These are phyloP conservation scores for Trichophyton rubrum DNA, from an alignment of 2,329 filamentous ascomycete species.

Conservation along the genomic window DNA sequence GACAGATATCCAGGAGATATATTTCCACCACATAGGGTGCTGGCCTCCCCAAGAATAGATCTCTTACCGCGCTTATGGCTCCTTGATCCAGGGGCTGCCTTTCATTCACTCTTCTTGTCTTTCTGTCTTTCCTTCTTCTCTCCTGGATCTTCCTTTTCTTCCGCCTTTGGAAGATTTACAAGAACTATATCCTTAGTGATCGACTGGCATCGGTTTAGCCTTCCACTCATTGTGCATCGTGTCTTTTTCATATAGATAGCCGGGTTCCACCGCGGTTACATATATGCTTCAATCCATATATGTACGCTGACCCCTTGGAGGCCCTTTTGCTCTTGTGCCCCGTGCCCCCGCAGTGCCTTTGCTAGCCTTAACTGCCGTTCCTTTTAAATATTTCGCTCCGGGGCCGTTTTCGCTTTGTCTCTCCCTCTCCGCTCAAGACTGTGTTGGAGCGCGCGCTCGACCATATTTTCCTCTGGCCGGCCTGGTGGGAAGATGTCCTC, in stretches of 20 bases:
- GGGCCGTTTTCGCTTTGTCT: not conserved
- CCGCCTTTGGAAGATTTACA: not conserved
- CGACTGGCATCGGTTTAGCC: slow-evolving; percentile 2
- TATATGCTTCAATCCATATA: not conserved
- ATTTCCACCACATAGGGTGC: not conserved
- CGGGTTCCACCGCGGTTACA: slow-evolving; percentile 1
- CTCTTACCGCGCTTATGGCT: not conserved
- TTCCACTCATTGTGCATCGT: not conserved
- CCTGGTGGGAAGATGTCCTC: not conserved
- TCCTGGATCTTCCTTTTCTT: not conserved
- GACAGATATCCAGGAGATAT: not conserved
- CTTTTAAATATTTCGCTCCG: not conserved
- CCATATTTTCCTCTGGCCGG: slow-evolving; percentile 1
- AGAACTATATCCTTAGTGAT: not conserved
- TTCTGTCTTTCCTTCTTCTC: not conserved
- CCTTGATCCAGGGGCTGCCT: not conserved
- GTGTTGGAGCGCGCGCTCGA: not conserved
- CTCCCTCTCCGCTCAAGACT: not conserved
- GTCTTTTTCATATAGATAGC: not conserved
- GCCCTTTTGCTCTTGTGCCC: not conserved
- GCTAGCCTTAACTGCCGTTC: not conserved
- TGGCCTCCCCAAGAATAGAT: not conserved
- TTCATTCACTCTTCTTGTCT: not conserved
- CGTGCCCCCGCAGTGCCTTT: not conserved
- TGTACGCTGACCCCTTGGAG: not conserved